phyloP scores from a whole-genome alignment of 163 green algal species.

The Coccomyxa subellipsoidea region DNA sequence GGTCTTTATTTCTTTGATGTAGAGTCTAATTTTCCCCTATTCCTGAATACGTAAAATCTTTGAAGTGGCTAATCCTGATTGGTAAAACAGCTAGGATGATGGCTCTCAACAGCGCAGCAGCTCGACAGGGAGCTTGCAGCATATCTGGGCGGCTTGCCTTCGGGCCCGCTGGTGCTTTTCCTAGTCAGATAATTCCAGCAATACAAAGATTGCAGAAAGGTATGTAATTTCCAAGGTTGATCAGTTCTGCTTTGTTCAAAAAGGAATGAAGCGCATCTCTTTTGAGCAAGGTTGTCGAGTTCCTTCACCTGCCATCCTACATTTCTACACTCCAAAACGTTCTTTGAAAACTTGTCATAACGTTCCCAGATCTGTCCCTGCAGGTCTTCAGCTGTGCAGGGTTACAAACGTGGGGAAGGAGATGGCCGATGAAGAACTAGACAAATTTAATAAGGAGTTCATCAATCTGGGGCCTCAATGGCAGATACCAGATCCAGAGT shows the following conservation, averaged over 20 bases:
- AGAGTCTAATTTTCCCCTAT: too few relatives aligned
- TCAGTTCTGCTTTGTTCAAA: background rate
- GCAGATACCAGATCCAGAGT: constrained; percentile 26
- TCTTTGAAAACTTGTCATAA: background rate
- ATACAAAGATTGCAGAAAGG: background rate
- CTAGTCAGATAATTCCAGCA: background rate
- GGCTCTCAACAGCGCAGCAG: background rate
- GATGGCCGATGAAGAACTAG: background rate
- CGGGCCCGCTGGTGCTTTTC: background rate
- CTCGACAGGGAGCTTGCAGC: background rate
- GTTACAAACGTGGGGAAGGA: constrained; percentile 5
- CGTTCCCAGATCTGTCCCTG: background rate
- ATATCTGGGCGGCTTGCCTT: background rate
- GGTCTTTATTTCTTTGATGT: too few relatives aligned
- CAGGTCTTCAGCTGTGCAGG: background rate
- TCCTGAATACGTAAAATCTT: too few relatives aligned
- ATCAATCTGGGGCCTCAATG: constrained; percentile 27
- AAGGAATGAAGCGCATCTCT: background rate
- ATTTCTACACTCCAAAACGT: too few relatives aligned
- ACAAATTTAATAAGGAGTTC: constrained; percentile 14
- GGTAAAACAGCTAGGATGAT: background rate
- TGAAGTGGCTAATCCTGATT: too few relatives aligned
- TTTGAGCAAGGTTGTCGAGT: background rate
- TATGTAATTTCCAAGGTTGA: background rate
- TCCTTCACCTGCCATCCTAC: too few relatives aligned